Conservation (phyloP, 345 rosid genomes). For the Citrus inodora region DNA sequence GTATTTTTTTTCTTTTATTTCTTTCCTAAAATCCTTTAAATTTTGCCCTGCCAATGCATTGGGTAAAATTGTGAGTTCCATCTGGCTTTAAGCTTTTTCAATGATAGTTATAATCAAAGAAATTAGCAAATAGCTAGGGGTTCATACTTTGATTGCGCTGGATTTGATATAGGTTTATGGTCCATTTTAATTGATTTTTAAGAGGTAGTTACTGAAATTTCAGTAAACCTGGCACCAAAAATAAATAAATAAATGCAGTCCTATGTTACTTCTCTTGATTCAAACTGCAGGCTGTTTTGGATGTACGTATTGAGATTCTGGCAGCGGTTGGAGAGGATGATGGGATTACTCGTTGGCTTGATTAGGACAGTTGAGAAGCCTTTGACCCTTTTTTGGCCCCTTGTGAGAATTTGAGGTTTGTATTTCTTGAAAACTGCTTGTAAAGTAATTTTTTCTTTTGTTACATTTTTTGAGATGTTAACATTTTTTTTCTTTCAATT, state of each 20-base stretch:
- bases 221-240: too few relatives aligned
- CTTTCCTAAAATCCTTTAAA: not conserved
- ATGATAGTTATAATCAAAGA: not conserved
- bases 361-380: constrained; percentile 29
- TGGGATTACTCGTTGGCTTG: constrained; percentile 89
- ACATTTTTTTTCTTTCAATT: not conserved
- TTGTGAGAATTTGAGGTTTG: constrained; percentile 17
- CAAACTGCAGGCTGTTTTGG: constrained; percentile 73
- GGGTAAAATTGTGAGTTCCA: not conserved
- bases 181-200: not conserved
- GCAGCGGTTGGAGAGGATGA: constrained; percentile 80
- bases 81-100: not conserved
- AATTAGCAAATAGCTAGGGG: too few relatives aligned
- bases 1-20: constrained; percentile 31
- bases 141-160: too few relatives aligned
- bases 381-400: not conserved
- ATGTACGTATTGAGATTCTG: constrained; percentile 72
- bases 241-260: not conserved
- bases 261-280: constrained; percentile 11
- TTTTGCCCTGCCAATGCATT: not conserved
- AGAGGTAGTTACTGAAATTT: not conserved
- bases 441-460: constrained; percentile 28
- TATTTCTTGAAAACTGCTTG: constrained; percentile 27
- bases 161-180: not conserved
- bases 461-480: not conserved